Percentiles rank a stretch among this genome's conserved stretches.
Evolutionary conservation across 305 asterid genomes (phyloP).

Genomic region (Solanum aculeatissimum): DNA sequence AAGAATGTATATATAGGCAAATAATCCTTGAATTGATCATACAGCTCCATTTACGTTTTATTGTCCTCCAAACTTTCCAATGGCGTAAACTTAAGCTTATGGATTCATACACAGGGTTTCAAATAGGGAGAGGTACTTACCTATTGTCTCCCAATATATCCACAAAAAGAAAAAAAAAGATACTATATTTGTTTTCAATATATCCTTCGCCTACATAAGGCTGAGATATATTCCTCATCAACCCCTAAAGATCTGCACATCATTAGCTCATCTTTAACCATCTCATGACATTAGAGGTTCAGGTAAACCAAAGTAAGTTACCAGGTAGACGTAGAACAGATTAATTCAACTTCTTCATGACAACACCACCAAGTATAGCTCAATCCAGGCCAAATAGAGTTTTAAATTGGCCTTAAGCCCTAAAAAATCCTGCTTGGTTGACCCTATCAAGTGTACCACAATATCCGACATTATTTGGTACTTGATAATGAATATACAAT

Average conservation of each 20-base stretch:
- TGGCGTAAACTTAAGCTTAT: neutral
- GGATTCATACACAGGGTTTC: neutral
- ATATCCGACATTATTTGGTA: neutral
- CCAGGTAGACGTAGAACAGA: neutral
- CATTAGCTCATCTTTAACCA: neutral
- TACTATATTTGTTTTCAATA: neutral
- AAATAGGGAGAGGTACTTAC: neutral
- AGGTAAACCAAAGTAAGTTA: neutral
- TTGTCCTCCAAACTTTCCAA: neutral
- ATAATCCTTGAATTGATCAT: neutral
- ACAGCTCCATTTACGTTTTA: neutral
- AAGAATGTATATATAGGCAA: neutral
- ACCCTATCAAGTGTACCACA: neutral
- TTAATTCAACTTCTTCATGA: neutral
- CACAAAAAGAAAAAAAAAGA: neutral
- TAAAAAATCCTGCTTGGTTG: neutral
- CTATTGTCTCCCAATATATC: neutral
- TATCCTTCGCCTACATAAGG: neutral
- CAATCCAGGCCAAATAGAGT: neutral
- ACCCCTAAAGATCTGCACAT: neutral
- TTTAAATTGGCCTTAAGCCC: constrained; percentile 6
- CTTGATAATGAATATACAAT: neutral
- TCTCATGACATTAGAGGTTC: neutral
- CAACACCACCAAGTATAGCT: neutral
- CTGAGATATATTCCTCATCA: neutral